These are phyloP conservation scores for Babesia bovis DNA, from an alignment of 169 alveolate genomes.

Conservation along the genomic window DNA sequence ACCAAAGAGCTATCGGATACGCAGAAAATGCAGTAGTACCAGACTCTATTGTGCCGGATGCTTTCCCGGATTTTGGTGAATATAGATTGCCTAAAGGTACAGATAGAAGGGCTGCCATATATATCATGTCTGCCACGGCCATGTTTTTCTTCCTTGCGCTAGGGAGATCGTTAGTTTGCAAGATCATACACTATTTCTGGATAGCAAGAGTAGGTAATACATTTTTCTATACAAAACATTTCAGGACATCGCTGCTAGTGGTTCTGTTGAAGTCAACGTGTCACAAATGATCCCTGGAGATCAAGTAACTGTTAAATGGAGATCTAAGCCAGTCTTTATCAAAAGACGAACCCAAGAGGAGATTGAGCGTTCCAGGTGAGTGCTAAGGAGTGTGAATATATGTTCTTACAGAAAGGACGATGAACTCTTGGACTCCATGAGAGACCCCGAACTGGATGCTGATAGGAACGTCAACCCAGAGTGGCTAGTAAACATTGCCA, in stretches of 20 bases:
- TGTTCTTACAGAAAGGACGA: conserved; percentile 73
- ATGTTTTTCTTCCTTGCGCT: conserved; percentile 77
- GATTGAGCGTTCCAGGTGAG: conserved; percentile 76
- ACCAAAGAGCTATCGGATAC: conserved; percentile 85
- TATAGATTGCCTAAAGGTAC: conserved; percentile 79
- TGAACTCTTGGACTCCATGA: conserved; percentile 77
- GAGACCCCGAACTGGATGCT: conserved; percentile 83
- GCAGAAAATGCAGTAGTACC: conserved; percentile 84
- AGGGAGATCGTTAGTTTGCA: conserved; percentile 77
- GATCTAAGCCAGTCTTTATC: conserved; percentile 85
- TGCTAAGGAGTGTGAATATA: neutral
- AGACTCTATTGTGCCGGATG: conserved; percentile 77
- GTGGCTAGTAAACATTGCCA: conserved; percentile 84
- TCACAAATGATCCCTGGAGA: conserved; percentile 81
- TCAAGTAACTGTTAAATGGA: conserved; percentile 82
- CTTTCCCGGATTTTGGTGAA: conserved; percentile 85
- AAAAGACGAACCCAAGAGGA: conserved; percentile 82
- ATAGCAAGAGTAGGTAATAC: conserved; percentile 64
- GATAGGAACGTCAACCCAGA: conserved; percentile 83
- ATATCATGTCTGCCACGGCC: conserved; percentile 78
- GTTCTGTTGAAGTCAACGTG: conserved; percentile 82
- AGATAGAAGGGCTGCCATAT: conserved; percentile 82
- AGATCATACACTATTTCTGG: conserved; percentile 82
- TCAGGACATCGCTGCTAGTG: conserved; percentile 77
- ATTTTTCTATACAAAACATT: neutral